Evolutionary conservation across 306 rosid species (phyloP).

Genomic region (Medicago truncatula): MtrunA17r5.0-ANR NC_053043.1:5583001-5583500

Average conservation of each 20-base stretch:
- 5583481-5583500: background rate
- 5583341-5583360: conserved; percentile 33
- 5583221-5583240: background rate
- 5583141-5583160: no score
- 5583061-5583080: no score
- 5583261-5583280: conserved; percentile 27
- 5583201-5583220: conserved; percentile 32
- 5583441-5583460: conserved; percentile 9
- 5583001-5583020: no score
- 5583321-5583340: conserved; percentile 33
- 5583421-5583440: conserved; percentile 33
- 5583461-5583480: conserved; percentile 36
- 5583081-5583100: no score
- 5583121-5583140: no score
- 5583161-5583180: no score
- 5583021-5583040: no score
- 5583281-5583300: conserved; percentile 15
- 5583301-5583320: conserved; percentile 44
- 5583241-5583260: conserved; percentile 13
- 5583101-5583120: no score
- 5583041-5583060: no score
- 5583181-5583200: conserved; percentile 3
- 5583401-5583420: conserved; percentile 16
- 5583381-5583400: conserved; percentile 37
- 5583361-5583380: conserved; percentile 25